A percentile compares a stretch with the other conserved stretches of the same genome.
These are phyloP conservation scores for Tilletiaria anomala DNA, from an alignment of 1,284 basidiomycete species.

Conservation along the genomic window DNA sequence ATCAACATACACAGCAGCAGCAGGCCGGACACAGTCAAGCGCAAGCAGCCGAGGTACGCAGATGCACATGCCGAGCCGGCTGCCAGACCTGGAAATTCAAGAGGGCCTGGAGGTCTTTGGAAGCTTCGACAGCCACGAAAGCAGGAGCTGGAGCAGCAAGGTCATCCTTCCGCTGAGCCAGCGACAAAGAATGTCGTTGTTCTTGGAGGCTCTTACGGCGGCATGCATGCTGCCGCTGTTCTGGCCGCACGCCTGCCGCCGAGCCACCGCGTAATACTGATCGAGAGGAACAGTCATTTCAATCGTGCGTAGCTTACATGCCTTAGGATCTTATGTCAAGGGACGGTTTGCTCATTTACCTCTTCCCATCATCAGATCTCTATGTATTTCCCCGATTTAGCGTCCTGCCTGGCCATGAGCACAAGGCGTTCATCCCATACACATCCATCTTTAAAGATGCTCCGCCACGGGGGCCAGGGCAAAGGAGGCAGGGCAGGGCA, in stretches of 20 bases:
- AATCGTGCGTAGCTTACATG: constrained; percentile 15
- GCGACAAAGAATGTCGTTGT: not conserved
- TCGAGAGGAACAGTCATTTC: constrained; percentile 45
- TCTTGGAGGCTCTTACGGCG: not conserved
- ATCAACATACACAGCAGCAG: too few species aligned
- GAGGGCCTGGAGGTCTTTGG: too few species aligned
- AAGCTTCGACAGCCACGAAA: too few species aligned
- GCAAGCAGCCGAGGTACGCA: too few species aligned
- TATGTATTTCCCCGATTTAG: constrained; percentile 53
- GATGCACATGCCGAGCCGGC: too few species aligned
- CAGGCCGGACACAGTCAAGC: too few species aligned
- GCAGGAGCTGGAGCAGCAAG: too few species aligned
- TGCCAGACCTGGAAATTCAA: too few species aligned
- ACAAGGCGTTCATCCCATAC: constrained; percentile 53
- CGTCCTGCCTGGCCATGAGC: constrained; percentile 54
- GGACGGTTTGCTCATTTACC: not conserved
- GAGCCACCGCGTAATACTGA: constrained; percentile 42
- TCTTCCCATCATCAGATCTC: constrained; percentile 24
- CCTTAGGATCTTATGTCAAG: not conserved
- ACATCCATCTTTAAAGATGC: constrained; percentile 65
- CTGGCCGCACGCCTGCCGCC: constrained; percentile 25
- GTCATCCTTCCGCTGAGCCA: too few species aligned
- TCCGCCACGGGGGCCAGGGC: constrained; percentile 40
- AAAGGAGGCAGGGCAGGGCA: not conserved
- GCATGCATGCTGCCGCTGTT: not conserved